Evolutionary conservation across 768 basidiomycete species (phyloP), one percentile per base, ranked within the genome.

Genomic region (Hydnomerulius pinastri): DNA sequence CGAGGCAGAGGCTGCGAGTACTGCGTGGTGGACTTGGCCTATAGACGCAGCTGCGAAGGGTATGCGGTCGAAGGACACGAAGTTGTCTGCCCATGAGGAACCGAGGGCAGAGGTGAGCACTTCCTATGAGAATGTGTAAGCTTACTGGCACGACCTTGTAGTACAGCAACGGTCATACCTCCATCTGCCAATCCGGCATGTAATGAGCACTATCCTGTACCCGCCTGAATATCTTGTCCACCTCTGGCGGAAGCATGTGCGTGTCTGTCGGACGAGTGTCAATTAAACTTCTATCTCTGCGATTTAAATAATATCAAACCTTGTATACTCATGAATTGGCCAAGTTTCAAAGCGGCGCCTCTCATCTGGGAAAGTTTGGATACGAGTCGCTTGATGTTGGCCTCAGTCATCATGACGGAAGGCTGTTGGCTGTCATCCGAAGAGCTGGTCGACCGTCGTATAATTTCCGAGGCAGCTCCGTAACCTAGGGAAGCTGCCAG

Each of bases 121-220:
- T 88, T 82, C 61, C 80, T 83, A 56, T 5, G 21, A 7, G 33
- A 23, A 43, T 23, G 33, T 4, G 17, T 50, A 33, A 43, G 48
- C 38, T 21, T 3, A 30, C n/a, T 12, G 4, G 25, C 21, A 38
- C 5, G 23, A 33, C 32, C 1, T n/a, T n/a, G n/a, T n/a, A 51
- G 8, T 9, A 39, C 9, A 51, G 27, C 47, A 20, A 13, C 33
- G 35, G 9, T 23, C 5, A 6, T 13, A 92, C 95, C 81, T 95
- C 90, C 85, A 98, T 89, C 65, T 99, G 96, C 89, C 90, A 95
- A 58, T 96, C 88, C 0, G 96, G 96, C 96, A 99, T 99, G 66
- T 98, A 98, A 68, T 99, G 92, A 1, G 96, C 96, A 58, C 87
- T 85, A 57, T 96, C 91, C 64, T 98, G 96, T 0, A 99, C 95